Conservation (phyloP, 495 filamentous ascomycete species). For the Glutinoglossum americanum region DNA sequence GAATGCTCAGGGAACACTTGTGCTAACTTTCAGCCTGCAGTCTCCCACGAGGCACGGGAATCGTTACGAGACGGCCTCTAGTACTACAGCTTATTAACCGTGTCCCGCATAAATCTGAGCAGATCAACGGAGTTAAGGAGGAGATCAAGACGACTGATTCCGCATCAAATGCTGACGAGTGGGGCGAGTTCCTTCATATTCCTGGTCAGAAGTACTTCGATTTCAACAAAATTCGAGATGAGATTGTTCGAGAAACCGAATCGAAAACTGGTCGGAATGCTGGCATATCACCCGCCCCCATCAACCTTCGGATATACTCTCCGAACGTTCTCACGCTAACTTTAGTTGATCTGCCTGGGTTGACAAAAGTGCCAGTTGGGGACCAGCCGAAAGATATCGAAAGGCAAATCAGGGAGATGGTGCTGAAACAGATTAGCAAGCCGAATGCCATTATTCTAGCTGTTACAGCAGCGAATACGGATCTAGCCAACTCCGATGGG, state of each 20-base stretch:
- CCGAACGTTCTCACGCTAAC: slow-evolving; percentile 96
- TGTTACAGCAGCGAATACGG: slow-evolving; percentile 88
- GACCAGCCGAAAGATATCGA: slow-evolving; percentile 99
- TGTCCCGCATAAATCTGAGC: slow-evolving; percentile 24
- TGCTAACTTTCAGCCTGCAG: slow-evolving; percentile 23
- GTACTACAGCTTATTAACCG: slow-evolving; percentile 97
- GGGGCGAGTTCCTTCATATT: slow-evolving; percentile 97
- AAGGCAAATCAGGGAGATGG: slow-evolving; percentile 93
- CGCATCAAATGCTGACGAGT: slow-evolving; percentile 82
- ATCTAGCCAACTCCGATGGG: slow-evolving; percentile 96
- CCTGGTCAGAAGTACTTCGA: slow-evolving; percentile 97
- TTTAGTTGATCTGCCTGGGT: slow-evolving; percentile 86
- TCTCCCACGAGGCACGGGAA: slow-evolving; percentile 91
- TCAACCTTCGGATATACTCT: slow-evolving; percentile 94
- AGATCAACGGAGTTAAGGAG: slow-evolving; percentile 59
- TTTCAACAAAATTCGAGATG: slow-evolving; percentile 98
- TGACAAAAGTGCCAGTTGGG: slow-evolving; percentile 95
- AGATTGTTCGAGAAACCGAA: slow-evolving; percentile 94
- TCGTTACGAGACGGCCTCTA: slow-evolving; percentile 88
- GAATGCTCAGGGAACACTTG: slow-evolving; percentile 4
- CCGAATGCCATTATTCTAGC: slow-evolving; percentile 95
- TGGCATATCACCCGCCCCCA: slow-evolving; percentile 89
- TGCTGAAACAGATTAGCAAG: slow-evolving; percentile 95
- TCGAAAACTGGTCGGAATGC: slow-evolving; percentile 87
- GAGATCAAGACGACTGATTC: slow-evolving; percentile 53